Conservation (phyloP, 495 filamentous ascomycete species). For the Neurospora sp. region DNA sequence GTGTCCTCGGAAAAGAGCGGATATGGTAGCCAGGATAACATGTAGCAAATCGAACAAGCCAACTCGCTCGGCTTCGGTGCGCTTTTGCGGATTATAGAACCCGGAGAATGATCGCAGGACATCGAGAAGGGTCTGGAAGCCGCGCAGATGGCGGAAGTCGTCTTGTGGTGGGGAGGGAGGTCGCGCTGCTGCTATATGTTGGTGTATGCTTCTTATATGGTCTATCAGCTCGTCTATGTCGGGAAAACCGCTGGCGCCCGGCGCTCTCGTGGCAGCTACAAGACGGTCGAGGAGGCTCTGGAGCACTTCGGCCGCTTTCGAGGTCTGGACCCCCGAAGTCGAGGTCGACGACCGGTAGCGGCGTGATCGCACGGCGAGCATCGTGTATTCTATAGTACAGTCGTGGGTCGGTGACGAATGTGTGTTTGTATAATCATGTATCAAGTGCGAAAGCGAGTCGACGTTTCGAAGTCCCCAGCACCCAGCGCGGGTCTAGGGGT, state of each 20-base stretch:
- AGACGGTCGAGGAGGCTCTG: constrained; percentile 48
- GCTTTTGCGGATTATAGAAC: constrained; percentile 55
- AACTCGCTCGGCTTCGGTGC: constrained; percentile 48
- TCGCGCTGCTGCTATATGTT: constrained; percentile 36
- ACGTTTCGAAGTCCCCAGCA: constrained; percentile 7
- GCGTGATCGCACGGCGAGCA: constrained; percentile 39
- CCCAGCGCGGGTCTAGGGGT: constrained; percentile 21
- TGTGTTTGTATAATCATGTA: constrained; percentile 16
- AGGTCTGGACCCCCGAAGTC: constrained; percentile 41
- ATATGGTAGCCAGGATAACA: constrained; percentile 57
- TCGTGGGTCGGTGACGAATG: constrained; percentile 1
- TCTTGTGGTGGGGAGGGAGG: constrained; percentile 47
- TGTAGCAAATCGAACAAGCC: constrained; percentile 60
- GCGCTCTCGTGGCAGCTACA: constrained; percentile 13
- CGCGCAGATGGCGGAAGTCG: constrained; percentile 70
- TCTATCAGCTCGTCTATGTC: constrained; percentile 29
- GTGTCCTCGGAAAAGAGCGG: constrained; percentile 68
- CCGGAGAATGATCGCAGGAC: constrained; percentile 58
- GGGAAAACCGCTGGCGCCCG: constrained; percentile 25
- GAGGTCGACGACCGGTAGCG: constrained; percentile 55
- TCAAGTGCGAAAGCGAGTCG: constrained; percentile 1
- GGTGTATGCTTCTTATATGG: constrained; percentile 32
- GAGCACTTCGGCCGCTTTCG: constrained; percentile 50
- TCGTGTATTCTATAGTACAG: constrained; percentile 2
- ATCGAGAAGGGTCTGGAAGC: constrained; percentile 66